Percentiles rank a stretch among this genome's conserved stretches.
Conservation (phyloP, 495 filamentous ascomycete genomes). For the Hypoxylon rickii region DNA sequence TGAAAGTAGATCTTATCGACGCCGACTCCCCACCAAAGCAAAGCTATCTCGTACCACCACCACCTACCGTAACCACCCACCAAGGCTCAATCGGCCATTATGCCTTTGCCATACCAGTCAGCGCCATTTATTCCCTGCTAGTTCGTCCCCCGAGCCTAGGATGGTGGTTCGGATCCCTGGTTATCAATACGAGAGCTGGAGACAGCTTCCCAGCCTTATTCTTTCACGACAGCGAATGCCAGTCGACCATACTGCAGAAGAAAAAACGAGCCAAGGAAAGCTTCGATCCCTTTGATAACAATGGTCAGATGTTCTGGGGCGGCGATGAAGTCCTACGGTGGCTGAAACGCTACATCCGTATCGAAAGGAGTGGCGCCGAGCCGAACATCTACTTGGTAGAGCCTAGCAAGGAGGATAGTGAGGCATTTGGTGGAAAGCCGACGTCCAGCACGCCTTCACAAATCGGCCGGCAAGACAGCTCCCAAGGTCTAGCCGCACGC, state of each 20-base stretch:
- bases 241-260: constrained; percentile 91
- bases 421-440: constrained; percentile 73
- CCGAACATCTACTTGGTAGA: constrained; percentile 89
- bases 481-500: constrained; percentile 39
- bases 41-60: constrained; percentile 87
- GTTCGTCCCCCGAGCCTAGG: constrained; percentile 91
- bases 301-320: constrained; percentile 91
- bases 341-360: constrained; percentile 78
- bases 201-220: constrained; percentile 94
- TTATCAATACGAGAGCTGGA: constrained; percentile 87
- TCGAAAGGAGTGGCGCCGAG: constrained; percentile 83
- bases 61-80: constrained; percentile 79
- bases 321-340: constrained; percentile 94
- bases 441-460: constrained; percentile 46
- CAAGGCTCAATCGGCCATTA: constrained; percentile 76
- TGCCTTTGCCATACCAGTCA: constrained; percentile 89
- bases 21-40: constrained; percentile 79
- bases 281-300: constrained; percentile 89
- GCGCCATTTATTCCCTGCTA: constrained; percentile 85
- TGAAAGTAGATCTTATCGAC: constrained; percentile 90
- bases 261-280: constrained; percentile 78
- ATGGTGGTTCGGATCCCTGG: constrained; percentile 96
- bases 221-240: constrained; percentile 96
- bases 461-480: constrained; percentile 46
- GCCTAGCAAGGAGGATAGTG: constrained; percentile 79